These are phyloP conservation scores for Avicennia marina DNA, from an alignment of 257 asterid genomes.

Conservation along the genomic window DNA sequence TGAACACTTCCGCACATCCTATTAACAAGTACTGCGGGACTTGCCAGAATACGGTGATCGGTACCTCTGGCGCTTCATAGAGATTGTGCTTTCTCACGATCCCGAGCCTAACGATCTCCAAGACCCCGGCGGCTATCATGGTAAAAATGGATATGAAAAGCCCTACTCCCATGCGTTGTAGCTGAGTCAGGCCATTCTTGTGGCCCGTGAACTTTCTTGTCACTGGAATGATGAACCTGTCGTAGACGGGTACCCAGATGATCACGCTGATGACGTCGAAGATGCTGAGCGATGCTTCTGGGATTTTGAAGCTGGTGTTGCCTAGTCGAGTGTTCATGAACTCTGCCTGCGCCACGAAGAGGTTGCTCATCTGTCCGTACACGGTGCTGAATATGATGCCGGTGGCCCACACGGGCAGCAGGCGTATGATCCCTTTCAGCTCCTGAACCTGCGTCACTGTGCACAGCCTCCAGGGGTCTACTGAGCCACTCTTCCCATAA, in stretches of 20 bases:
- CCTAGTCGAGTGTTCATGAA: no score
- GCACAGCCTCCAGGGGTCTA: slow-evolving; percentile 83
- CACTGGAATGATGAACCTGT: slow-evolving; percentile 64
- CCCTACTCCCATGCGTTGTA: slow-evolving; percentile 87
- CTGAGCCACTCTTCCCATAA: no score
- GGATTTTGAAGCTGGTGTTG: no score
- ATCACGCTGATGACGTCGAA: no score
- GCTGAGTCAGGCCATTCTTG: slow-evolving; percentile 66
- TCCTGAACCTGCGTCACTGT: slow-evolving; percentile 92
- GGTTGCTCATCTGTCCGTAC: slow-evolving; percentile 82
- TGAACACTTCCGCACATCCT: slow-evolving; percentile 29
- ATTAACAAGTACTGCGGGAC: slow-evolving; percentile 5
- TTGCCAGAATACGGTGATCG: slow-evolving; percentile 5
- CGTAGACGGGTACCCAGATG: no score
- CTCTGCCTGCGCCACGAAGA: no score
- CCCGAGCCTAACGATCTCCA: slow-evolving; percentile 42
- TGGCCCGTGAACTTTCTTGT: slow-evolving; percentile 68
- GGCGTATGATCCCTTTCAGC: slow-evolving; percentile 71
- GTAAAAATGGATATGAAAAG: slow-evolving; percentile 58
- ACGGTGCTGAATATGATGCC: slow-evolving; percentile 88
- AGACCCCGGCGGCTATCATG: slow-evolving; percentile 59
- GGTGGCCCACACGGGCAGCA: slow-evolving; percentile 95
- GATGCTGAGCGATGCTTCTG: no score
- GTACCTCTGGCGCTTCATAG: slow-evolving; percentile 39
- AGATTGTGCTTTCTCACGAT: slow-evolving; percentile 41